A percentile compares a stretch with the other conserved stretches of the same genome.
phyloP scores from a whole-genome alignment of 2,329 filamentous ascomycete species.

The Coniosporium tulheliwenetii region DNA sequence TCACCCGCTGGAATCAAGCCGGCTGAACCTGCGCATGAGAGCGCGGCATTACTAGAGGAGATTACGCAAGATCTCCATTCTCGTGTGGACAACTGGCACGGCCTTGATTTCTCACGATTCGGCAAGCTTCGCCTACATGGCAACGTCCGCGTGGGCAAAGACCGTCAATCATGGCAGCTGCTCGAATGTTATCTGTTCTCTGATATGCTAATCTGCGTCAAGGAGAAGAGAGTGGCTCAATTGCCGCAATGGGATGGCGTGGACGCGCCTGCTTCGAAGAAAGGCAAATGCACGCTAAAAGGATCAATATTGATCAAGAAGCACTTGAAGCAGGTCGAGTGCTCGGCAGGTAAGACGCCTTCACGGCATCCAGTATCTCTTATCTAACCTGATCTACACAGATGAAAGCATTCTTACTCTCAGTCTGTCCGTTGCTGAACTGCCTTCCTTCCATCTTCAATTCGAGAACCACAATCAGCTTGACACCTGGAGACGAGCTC shows the following conservation, averaged over 20 bases:
- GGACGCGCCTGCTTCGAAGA: slow-evolving; percentile 40
- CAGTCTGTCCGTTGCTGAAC: slow-evolving; percentile 76
- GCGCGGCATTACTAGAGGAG: slow-evolving; percentile 48
- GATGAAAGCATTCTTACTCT: slow-evolving; percentile 80
- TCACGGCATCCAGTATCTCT: neutral
- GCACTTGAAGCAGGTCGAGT: slow-evolving; percentile 82
- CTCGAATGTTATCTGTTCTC: slow-evolving; percentile 92
- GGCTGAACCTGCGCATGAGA: slow-evolving; percentile 39
- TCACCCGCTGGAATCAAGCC: slow-evolving; percentile 38
- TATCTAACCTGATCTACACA: slow-evolving; percentile 8
- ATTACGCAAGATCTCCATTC: slow-evolving; percentile 71
- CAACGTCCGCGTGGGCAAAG: slow-evolving; percentile 84
- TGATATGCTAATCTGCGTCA: slow-evolving; percentile 98
- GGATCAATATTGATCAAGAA: slow-evolving; percentile 97
- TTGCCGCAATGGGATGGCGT: slow-evolving; percentile 51
- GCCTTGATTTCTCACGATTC: slow-evolving; percentile 81
- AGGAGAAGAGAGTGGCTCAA: slow-evolving; percentile 66
- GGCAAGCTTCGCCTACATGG: slow-evolving; percentile 84
- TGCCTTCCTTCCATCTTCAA: slow-evolving; percentile 85
- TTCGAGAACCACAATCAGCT: slow-evolving; percentile 75
- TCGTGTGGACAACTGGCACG: slow-evolving; percentile 98
- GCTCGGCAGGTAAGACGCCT: slow-evolving; percentile 25
- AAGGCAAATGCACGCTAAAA: slow-evolving; percentile 74
- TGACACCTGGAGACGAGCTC: slow-evolving; percentile 77
- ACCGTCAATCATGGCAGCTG: slow-evolving; percentile 93